Percentiles rank a stretch among this genome's conserved stretches.
Conservation (phyloP, 2,329 filamentous ascomycete genomes). For the Hansfordia pulvinata region DNA sequence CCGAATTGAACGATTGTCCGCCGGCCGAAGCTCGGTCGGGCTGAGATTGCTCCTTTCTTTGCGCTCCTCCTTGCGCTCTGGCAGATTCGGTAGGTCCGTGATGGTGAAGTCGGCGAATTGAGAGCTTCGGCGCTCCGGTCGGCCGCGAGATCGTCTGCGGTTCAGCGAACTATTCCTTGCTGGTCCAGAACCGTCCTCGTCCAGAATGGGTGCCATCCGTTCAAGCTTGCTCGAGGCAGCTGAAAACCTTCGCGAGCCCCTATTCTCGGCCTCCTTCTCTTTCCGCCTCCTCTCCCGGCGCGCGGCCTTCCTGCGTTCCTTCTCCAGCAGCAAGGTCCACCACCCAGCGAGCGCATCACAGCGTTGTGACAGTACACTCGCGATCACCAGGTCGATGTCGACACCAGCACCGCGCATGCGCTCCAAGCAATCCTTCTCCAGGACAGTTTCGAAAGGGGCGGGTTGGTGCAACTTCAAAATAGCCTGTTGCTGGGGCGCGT, state of each 20-base stretch:
- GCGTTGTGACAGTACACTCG: slow-evolving; percentile 79
- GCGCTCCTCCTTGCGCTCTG: slow-evolving; percentile 41
- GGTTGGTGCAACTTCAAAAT: slow-evolving; percentile 75
- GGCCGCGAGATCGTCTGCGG: slow-evolving; percentile 57
- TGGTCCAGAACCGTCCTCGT: slow-evolving; percentile 67
- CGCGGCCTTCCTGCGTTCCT: slow-evolving; percentile 77
- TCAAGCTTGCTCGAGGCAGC: slow-evolving; percentile 81
- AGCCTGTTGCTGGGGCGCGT: slow-evolving; percentile 77
- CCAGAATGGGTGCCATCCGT: slow-evolving; percentile 61
- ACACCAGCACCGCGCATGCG: slow-evolving; percentile 90
- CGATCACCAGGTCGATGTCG: slow-evolving; percentile 86
- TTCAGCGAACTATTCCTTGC: slow-evolving; percentile 31
- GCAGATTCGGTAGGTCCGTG: slow-evolving; percentile 64
- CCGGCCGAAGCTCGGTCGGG: slow-evolving; percentile 40
- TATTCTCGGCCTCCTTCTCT: slow-evolving; percentile 71
- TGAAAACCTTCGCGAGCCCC: slow-evolving; percentile 69
- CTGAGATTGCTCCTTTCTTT: no score
- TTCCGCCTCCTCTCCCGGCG: slow-evolving; percentile 70
- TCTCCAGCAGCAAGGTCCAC: slow-evolving; percentile 92
- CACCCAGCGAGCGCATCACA: slow-evolving; percentile 87
- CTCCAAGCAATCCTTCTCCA: slow-evolving; percentile 85
- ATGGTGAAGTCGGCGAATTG: slow-evolving; percentile 49
- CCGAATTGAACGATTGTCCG: slow-evolving; percentile 67
- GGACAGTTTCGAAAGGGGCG: slow-evolving; percentile 66
- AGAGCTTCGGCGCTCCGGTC: slow-evolving; percentile 62